Conservation (phyloP, 768 basidiomycete species). For the Leccinum sublutescens region DNA sequence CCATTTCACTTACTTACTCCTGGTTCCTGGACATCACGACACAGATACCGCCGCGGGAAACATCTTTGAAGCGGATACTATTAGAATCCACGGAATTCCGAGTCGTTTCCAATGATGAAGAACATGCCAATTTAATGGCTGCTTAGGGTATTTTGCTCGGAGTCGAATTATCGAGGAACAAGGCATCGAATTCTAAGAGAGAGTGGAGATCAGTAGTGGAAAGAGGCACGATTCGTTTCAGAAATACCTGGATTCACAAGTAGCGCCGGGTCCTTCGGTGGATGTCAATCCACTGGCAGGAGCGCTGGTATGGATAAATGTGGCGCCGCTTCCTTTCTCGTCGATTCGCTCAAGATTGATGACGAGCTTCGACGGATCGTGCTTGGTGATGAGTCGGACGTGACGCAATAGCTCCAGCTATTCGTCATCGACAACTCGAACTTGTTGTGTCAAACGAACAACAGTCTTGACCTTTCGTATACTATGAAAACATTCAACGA, state of each 20-base stretch:
- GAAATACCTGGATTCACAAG: slow-evolving; percentile 78
- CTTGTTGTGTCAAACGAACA: too few relatives aligned
- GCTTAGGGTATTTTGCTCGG: slow-evolving; percentile 87
- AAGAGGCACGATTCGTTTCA: background rate
- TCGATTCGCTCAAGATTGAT: slow-evolving; percentile 96
- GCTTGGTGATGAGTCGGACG: slow-evolving; percentile 59
- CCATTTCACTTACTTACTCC: slow-evolving; percentile 51
- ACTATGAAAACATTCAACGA: too few relatives aligned
- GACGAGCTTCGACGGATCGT: slow-evolving; percentile 84
- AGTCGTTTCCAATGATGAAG: slow-evolving; percentile 81
- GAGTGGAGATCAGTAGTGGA: slow-evolving; percentile 11
- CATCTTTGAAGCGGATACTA: slow-evolving; percentile 86
- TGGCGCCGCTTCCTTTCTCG: slow-evolving; percentile 76
- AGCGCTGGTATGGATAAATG: slow-evolving; percentile 89
- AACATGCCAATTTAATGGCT: slow-evolving; percentile 85
- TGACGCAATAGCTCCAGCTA: too few relatives aligned
- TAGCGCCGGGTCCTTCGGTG: slow-evolving; percentile 84
- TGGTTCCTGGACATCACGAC: slow-evolving; percentile 95
- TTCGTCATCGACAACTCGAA: too few relatives aligned
- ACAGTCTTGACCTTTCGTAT: too few relatives aligned
- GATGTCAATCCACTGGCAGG: slow-evolving; percentile 67
- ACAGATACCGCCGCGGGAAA: slow-evolving; percentile 96
- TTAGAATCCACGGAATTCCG: slow-evolving; percentile 88
- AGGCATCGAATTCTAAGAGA: slow-evolving; percentile 74
- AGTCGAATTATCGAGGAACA: slow-evolving; percentile 83